These are phyloP conservation scores for Starmerella gropengiesseri DNA, from an alignment of 805 yeast genomes.

Conservation along the genomic window DNA sequence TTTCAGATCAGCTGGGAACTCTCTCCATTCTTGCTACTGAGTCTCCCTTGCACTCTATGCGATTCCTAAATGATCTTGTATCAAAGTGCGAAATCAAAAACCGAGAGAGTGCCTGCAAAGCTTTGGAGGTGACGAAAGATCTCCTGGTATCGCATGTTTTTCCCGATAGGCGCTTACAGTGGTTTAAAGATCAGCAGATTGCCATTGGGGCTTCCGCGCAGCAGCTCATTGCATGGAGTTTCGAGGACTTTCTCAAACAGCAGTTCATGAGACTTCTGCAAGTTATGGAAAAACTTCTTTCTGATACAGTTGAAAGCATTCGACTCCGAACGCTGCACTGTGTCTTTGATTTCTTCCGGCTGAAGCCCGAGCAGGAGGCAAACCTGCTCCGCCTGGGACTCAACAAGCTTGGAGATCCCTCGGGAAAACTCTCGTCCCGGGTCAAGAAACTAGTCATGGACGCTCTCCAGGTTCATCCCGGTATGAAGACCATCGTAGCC, in stretches of 20 bases:
- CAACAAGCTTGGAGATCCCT: conserved; percentile 87
- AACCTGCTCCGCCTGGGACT: conserved; percentile 80
- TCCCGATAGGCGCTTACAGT: conserved; percentile 62
- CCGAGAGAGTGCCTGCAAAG: conserved; percentile 84
- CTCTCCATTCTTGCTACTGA: conserved; percentile 86
- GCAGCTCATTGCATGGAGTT: conserved; percentile 63
- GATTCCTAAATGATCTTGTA: conserved; percentile 68
- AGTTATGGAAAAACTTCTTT: conserved; percentile 66
- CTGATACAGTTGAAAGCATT: conserved; percentile 83
- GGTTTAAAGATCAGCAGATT: conserved; percentile 67
- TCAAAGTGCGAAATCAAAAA: conserved; percentile 81
- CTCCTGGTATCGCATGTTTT: conserved; percentile 76
- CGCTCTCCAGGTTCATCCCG: conserved; percentile 85
- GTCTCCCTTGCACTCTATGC: conserved; percentile 81
- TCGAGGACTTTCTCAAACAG: conserved; percentile 79
- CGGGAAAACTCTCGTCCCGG: conserved; percentile 80
- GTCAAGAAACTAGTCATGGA: conserved; percentile 71
- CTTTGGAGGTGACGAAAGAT: conserved; percentile 83
- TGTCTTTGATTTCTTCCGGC: conserved; percentile 64
- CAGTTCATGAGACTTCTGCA: conserved; percentile 66
- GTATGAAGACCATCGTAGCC: conserved; percentile 75
- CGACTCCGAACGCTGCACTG: conserved; percentile 66
- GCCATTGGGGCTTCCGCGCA: conserved; percentile 38
- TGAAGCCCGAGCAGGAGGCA: conserved; percentile 94
- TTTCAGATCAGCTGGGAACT: conserved; percentile 90